phyloP scores from a whole-genome alignment of 139 green algal species.

The Bryopsis sp. region DNA sequence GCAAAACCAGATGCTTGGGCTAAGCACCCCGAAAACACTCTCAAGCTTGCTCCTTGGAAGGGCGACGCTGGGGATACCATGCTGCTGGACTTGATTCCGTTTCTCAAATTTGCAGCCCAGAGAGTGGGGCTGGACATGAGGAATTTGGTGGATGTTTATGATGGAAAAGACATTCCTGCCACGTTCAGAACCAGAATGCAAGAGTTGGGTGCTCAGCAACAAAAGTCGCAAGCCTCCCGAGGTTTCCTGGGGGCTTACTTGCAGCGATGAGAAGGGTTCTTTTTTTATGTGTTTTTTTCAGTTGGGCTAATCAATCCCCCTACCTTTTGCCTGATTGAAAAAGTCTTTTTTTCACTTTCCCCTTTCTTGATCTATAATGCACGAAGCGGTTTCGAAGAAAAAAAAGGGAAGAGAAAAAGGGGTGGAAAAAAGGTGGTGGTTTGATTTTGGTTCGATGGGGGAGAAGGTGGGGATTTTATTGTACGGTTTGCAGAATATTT shows the following conservation, averaged over 20 bases:
- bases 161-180: slow-evolving; percentile 72
- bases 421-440: no score
- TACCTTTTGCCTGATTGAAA: no score
- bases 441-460: no score
- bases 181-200: slow-evolving; percentile 68
- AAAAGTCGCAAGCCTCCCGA: not conserved
- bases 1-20: slow-evolving; percentile 32
- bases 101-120: slow-evolving; percentile 48
- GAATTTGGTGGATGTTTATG: slow-evolving; percentile 62
- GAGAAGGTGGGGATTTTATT: no score
- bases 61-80: slow-evolving; percentile 52
- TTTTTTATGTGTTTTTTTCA: no score
- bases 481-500: no score
- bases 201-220: slow-evolving; percentile 28
- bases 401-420: no score
- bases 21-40: slow-evolving; percentile 84
- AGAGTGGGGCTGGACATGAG: slow-evolving; percentile 49
- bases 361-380: no score
- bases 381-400: no score
- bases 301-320: no score
- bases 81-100: slow-evolving; percentile 84
- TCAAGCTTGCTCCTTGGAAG: slow-evolving; percentile 74
- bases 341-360: no score
- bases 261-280: no score
- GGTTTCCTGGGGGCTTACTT: not conserved